phyloP scores from a whole-genome alignment of 2,329 filamentous ascomycete genomes.

The Fusarium kyushuense region DNA sequence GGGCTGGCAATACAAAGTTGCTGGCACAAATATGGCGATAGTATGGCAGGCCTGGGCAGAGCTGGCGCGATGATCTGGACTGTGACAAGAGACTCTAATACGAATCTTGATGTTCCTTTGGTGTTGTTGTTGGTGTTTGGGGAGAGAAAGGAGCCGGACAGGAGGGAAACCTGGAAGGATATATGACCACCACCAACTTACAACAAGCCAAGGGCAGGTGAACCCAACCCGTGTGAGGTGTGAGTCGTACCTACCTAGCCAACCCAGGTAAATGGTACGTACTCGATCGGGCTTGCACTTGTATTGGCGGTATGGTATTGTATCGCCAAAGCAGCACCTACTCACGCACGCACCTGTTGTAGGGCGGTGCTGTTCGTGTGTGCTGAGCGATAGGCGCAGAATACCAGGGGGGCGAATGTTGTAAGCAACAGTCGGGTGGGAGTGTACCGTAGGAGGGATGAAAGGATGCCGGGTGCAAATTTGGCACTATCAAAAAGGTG shows the following conservation, averaged over 20 bases:
- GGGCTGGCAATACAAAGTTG: slow-evolving; percentile 45
- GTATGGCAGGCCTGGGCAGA: slow-evolving; percentile 50
- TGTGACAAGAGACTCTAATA: slow-evolving; percentile 71
- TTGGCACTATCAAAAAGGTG: neutral
- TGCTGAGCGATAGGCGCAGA: slow-evolving; percentile 40
- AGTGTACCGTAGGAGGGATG: slow-evolving; percentile 6
- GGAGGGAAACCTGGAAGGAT: slow-evolving; percentile 50
- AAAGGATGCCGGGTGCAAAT: slow-evolving; percentile 5
- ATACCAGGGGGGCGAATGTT: slow-evolving; percentile 21
- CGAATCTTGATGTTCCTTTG: slow-evolving; percentile 64
- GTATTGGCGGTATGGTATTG: slow-evolving; percentile 8
- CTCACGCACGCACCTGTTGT: slow-evolving; percentile 11
- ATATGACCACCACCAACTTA: slow-evolving; percentile 37
- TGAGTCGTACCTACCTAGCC: slow-evolving; percentile 28
- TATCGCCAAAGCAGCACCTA: slow-evolving; percentile 8
- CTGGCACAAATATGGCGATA: slow-evolving; percentile 46
- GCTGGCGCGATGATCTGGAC: slow-evolving; percentile 70
- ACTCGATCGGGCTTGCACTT: slow-evolving; percentile 18
- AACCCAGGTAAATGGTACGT: slow-evolving; percentile 40
- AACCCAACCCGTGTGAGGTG: slow-evolving; percentile 34
- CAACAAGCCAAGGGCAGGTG: slow-evolving; percentile 41
- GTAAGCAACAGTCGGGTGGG: slow-evolving; percentile 8
- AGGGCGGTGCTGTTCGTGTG: slow-evolving; percentile 15
- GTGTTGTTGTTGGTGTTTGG: slow-evolving; percentile 64
- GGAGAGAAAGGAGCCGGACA: slow-evolving; percentile 52